Percentiles rank a stretch among this genome's conserved stretches.
Evolutionary conservation across 306 rosid genomes (phyloP).

Genomic region (Gillenia trifoliata): DNA sequence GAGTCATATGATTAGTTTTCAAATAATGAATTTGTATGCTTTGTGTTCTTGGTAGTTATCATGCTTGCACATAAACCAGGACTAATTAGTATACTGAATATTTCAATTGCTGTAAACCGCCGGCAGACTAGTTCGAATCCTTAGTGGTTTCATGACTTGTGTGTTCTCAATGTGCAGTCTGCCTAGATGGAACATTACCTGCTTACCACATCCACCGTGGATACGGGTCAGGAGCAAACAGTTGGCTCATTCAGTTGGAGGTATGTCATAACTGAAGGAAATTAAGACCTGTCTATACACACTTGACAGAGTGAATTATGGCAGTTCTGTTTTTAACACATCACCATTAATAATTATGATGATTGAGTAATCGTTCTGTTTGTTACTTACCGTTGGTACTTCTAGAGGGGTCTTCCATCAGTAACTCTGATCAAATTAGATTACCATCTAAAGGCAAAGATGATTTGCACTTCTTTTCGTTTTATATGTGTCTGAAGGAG

Average conservation of each 20-base stretch:
- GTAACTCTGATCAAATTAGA: neutral
- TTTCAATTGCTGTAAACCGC: neutral
- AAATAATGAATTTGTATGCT: neutral
- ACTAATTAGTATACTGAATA: neutral
- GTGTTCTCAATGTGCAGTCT: constrained; percentile 41
- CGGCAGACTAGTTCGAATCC: neutral
- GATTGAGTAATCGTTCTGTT: neutral
- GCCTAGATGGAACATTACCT: constrained; percentile 91
- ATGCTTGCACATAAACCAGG: neutral
- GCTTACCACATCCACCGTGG: constrained; percentile 82
- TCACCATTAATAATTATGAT: neutral
- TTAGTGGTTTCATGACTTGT: neutral
- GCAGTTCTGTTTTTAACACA: neutral
- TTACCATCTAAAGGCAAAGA: neutral
- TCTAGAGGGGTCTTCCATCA: neutral
- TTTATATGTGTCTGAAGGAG: neutral
- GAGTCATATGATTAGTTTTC: neutral
- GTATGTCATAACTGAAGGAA: constrained; percentile 31
- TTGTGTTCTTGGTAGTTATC: neutral
- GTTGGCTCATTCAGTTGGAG: constrained; percentile 94
- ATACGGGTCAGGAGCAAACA: constrained; percentile 76
- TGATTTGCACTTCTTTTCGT: neutral
- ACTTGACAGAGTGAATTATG: neutral
- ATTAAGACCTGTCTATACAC: neutral
- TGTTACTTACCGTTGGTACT: neutral